Evolutionary conservation across 139 green algal species (phyloP).

Genomic region (Chlorella sp.): DNA sequence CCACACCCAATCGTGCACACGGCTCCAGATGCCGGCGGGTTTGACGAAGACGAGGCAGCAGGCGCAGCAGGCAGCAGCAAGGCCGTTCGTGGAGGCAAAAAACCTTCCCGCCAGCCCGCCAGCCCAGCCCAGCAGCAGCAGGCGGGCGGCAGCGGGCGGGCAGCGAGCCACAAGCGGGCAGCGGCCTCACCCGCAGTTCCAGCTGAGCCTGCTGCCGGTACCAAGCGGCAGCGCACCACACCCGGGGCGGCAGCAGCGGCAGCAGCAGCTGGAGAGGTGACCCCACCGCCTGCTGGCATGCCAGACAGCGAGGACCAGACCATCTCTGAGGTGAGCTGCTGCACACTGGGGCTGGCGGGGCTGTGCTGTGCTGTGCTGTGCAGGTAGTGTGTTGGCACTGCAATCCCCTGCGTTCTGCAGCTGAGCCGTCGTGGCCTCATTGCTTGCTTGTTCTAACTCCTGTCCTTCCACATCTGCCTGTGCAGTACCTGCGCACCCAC

Average conservation of each 20-base stretch:
- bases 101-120: neutral
- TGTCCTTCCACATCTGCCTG: neutral
- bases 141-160: neutral
- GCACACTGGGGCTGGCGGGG: too few relatives aligned
- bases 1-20: slow-evolving; percentile 31
- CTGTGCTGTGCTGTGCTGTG: too few relatives aligned
- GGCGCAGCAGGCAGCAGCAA: neutral
- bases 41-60: neutral
- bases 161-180: neutral
- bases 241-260: neutral
- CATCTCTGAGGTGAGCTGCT: slow-evolving; percentile 7
- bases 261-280: slow-evolving; percentile 11
- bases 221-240: slow-evolving; percentile 14
- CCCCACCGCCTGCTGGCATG: neutral
- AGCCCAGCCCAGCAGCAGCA: neutral
- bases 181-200: neutral
- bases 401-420: too few relatives aligned
- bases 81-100: neutral
- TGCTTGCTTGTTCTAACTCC: too few relatives aligned
- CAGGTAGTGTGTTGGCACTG: too few relatives aligned
- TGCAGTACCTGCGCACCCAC: slow-evolving; percentile 35
- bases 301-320: slow-evolving; percentile 37
- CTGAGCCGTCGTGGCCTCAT: too few relatives aligned
- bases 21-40: slow-evolving; percentile 6
- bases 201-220: too few relatives aligned